Evolutionary conservation across 2,329 filamentous ascomycete species (phyloP).

Genomic region (Tympanopsis confertula): DNA sequence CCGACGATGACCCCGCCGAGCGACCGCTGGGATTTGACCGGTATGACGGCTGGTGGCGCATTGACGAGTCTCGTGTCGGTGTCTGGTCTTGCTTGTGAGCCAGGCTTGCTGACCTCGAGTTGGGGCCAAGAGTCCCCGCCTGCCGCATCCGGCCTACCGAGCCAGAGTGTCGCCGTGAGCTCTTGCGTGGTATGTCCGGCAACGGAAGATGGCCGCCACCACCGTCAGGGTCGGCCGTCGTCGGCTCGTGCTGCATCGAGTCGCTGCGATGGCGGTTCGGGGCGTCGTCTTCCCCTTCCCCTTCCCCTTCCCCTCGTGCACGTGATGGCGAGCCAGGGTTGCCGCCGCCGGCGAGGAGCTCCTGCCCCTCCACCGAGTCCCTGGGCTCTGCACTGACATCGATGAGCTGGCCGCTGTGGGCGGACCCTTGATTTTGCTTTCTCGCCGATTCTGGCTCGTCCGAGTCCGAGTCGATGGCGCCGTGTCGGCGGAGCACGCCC

Average conservation of each 20-base stretch:
- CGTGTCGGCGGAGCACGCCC: conserved; percentile 40
- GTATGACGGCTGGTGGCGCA: conserved; percentile 7
- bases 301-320: conserved; percentile 7
- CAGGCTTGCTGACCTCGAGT: conserved; percentile 1
- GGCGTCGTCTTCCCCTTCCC: conserved; percentile 5
- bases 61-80: conserved; percentile 2
- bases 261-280: conserved; percentile 16
- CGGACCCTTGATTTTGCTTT: conserved; percentile 14
- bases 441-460: conserved; percentile 27
- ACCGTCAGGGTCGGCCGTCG: conserved; percentile 13
- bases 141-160: conserved; percentile 19
- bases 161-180: conserved; percentile 51
- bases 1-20: conserved; percentile 10
- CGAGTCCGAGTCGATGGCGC: conserved; percentile 55
- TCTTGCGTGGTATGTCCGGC: conserved; percentile 59
- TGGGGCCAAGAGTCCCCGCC: conserved; percentile 5
- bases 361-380: background rate
- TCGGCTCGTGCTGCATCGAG: conserved; percentile 28
- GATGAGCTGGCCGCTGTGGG: conserved; percentile 17
- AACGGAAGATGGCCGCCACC: conserved; percentile 16
- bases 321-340: conserved; percentile 8
- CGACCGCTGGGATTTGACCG: conserved; percentile 4
- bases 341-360: conserved; percentile 6
- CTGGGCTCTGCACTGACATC: conserved; percentile 1
- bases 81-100: conserved; percentile 4